phyloP scores from a whole-genome alignment of 23 red algal species.

The Chondrus crispus region DNA sequence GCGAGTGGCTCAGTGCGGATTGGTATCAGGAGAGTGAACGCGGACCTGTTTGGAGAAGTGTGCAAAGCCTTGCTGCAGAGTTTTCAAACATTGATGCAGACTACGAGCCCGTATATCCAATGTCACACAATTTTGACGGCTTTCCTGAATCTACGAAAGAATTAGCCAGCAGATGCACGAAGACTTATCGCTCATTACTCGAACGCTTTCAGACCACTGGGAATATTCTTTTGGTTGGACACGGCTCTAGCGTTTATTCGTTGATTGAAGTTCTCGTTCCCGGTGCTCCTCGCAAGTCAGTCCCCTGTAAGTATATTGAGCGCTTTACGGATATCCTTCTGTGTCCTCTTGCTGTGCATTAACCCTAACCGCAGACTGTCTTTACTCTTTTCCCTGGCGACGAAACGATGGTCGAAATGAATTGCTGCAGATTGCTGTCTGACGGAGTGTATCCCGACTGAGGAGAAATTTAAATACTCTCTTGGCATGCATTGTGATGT shows the following conservation, averaged over 20 bases:
- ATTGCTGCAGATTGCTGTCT: neutral
- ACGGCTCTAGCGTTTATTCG: constrained; percentile 20
- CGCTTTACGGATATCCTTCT: neutral
- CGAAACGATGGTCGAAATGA: neutral
- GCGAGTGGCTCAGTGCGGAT: constrained; percentile 29
- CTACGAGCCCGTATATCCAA: neutral
- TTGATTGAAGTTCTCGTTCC: neutral
- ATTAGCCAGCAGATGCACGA: neutral
- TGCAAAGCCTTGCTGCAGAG: neutral
- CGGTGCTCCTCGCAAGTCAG: neutral
- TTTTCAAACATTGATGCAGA: neutral
- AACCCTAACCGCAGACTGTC: neutral
- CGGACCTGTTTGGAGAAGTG: neutral
- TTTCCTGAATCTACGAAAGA: neutral
- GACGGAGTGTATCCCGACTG: neutral
- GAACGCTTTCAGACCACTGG: neutral
- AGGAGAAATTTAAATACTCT: neutral
- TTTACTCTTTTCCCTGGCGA: neutral
- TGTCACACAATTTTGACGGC: constrained; percentile 26
- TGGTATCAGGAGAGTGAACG: constrained; percentile 23
- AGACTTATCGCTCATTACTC: neutral
- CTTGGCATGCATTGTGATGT: neutral
- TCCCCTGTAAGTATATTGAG: neutral
- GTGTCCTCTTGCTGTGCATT: neutral
- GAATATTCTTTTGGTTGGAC: constrained; percentile 51